These are phyloP conservation scores for Yarrowia phangngaensis DNA, from an alignment of 805 yeast species.

Conservation along the genomic window DNA sequence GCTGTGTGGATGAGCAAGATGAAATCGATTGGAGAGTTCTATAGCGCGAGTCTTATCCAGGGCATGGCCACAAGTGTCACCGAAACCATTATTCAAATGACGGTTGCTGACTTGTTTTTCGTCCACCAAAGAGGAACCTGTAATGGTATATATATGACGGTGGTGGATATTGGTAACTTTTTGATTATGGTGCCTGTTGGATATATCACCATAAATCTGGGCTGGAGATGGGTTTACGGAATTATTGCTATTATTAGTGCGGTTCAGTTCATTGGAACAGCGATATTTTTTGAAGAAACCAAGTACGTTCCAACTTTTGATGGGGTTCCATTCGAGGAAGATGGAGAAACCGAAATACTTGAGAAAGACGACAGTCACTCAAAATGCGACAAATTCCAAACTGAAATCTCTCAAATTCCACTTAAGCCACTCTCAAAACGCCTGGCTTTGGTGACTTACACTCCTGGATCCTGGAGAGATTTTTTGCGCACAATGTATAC, in stretches of 20 bases:
- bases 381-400: neutral
- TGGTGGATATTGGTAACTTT: conserved; percentile 32
- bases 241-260: conserved; percentile 31
- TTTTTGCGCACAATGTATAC: conserved; percentile 11
- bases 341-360: neutral
- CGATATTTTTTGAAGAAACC: conserved; percentile 32
- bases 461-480: conserved; percentile 13
- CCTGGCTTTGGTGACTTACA: conserved; percentile 4
- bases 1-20: conserved; percentile 27
- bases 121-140: conserved; percentile 33
- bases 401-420: neutral
- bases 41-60: conserved; percentile 11
- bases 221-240: conserved; percentile 34
- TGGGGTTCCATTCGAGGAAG: neutral
- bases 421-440: neutral
- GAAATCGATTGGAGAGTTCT: conserved; percentile 25
- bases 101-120: conserved; percentile 32
- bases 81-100: conserved; percentile 31
- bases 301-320: conserved; percentile 4
- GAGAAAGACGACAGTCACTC: neutral
- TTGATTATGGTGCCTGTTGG: conserved; percentile 33
- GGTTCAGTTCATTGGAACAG: conserved; percentile 23
- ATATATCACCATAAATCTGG: conserved; percentile 30
- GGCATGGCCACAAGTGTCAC: conserved; percentile 22
- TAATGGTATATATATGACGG: conserved; percentile 32